Conservation (phyloP, 1,284 basidiomycete genomes). For the Fomitiporia mediterranea region DNA sequence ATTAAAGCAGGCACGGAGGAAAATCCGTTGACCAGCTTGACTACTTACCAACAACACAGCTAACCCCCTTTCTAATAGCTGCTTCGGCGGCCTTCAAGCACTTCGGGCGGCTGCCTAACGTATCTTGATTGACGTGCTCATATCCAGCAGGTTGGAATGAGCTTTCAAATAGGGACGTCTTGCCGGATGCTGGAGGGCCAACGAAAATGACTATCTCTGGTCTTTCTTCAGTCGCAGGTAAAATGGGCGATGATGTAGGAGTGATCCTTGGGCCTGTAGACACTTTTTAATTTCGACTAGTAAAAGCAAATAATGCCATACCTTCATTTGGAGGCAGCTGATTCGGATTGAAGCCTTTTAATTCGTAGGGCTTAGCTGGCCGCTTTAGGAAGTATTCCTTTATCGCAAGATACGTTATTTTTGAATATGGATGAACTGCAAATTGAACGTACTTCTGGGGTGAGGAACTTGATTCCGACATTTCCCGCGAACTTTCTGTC, state of each 20-base stretch:
- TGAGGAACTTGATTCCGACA: constrained; percentile 65
- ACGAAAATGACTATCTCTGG: constrained; percentile 78
- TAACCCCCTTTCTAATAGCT: constrained; percentile 50
- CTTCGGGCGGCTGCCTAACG: constrained; percentile 64
- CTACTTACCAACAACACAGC: constrained; percentile 73
- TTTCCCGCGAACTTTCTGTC: constrained; percentile 87
- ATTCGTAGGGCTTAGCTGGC: constrained; percentile 37
- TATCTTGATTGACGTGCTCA: constrained; percentile 85
- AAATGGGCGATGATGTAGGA: constrained; percentile 59
- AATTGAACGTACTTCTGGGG: constrained; percentile 47
- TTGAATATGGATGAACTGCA: too few species aligned
- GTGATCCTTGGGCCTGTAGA: constrained; percentile 49
- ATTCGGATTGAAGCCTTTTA: constrained; percentile 59
- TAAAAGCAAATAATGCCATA: background rate
- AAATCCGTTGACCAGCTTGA: too few species aligned
- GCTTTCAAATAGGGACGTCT: constrained; percentile 72
- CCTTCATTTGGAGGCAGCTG: constrained; percentile 32
- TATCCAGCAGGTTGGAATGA: constrained; percentile 72
- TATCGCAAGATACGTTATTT: too few species aligned
- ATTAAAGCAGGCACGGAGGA: background rate
- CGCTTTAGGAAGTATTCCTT: constrained; percentile 81
- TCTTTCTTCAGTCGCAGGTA: constrained; percentile 35
- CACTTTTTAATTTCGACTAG: background rate
- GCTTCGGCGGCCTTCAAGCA: constrained; percentile 67
- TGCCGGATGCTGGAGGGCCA: constrained; percentile 85